Percentiles rank a stretch among this genome's conserved stretches.
Evolutionary conservation across 345 rosid genomes (phyloP).

Genomic region (Boechera stricta): DNA sequence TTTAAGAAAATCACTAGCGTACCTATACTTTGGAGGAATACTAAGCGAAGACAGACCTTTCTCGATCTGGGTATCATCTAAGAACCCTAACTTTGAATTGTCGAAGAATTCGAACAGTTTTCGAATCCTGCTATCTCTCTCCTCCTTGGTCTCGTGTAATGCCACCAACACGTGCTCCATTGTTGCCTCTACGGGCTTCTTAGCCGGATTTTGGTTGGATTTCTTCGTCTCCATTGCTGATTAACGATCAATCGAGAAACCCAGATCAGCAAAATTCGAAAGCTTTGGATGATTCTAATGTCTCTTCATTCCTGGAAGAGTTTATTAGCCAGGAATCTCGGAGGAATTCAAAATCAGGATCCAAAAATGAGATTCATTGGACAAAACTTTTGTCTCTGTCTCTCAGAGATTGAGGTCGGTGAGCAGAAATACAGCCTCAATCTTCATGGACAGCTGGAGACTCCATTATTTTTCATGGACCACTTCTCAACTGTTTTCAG

Average conservation of each 20-base stretch:
- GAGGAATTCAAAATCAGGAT: not conserved
- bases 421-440: constrained; percentile 26
- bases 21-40: constrained; percentile 75
- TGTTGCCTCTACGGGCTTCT: constrained; percentile 56
- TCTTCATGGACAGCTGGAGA: not conserved
- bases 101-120: constrained; percentile 79
- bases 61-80: constrained; percentile 88
- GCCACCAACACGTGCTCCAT: constrained; percentile 89
- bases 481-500: not conserved
- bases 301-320: constrained; percentile 6
- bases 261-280: constrained; percentile 3
- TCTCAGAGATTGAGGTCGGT: not conserved
- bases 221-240: constrained; percentile 37
- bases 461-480: constrained; percentile 36
- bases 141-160: constrained; percentile 76
- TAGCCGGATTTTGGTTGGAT: constrained; percentile 50
- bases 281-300: constrained; percentile 24
- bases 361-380: not conserved
- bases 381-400: not conserved
- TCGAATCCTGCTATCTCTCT: constrained; percentile 74
- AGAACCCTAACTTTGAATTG: constrained; percentile 59
- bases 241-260: constrained; percentile 20
- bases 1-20: constrained; percentile 77
- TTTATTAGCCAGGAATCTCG: not conserved
- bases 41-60: constrained; percentile 74